Evolutionary conservation across 768 basidiomycete species (phyloP).

Genomic region (Rubroboletus satanas): DNA sequence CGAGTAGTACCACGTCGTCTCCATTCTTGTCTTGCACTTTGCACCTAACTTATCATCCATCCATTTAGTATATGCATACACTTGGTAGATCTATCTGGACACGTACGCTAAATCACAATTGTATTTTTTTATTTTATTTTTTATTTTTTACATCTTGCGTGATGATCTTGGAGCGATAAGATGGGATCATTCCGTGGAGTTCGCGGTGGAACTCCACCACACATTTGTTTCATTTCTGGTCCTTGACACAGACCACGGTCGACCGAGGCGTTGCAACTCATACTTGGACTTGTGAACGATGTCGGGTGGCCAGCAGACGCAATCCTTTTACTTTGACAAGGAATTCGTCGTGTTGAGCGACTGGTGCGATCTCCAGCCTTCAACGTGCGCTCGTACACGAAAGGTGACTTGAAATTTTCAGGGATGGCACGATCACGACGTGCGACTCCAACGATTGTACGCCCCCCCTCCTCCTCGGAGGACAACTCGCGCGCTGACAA

Average conservation of each 20-base stretch:
- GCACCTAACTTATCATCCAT: slow-evolving; percentile 17
- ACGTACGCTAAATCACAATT: background rate
- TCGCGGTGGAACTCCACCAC: background rate
- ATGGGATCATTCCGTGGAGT: slow-evolving; percentile 1
- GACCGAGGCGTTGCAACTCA: background rate
- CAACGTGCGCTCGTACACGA: background rate
- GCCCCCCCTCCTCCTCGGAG: slow-evolving; percentile 18
- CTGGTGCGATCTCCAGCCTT: slow-evolving; percentile 53
- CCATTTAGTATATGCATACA: background rate
- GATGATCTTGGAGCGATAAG: slow-evolving; percentile 19
- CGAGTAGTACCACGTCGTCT: background rate
- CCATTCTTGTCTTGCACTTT: background rate
- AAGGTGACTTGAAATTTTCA: slow-evolving; percentile 26
- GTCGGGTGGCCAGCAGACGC: slow-evolving; percentile 8
- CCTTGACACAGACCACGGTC: background rate
- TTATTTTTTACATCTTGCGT: background rate
- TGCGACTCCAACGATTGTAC: slow-evolving; percentile 90
- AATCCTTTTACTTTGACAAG: slow-evolving; percentile 49
- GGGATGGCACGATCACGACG: slow-evolving; percentile 93
- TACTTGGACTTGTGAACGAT: slow-evolving; percentile 3
- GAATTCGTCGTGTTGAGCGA: slow-evolving; percentile 86
- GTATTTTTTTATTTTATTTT: background rate
- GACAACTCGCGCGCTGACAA: background rate
- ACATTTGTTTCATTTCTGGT: background rate
- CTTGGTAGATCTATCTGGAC: slow-evolving; percentile 5